phyloP scores from a whole-genome alignment of 176 grass and related monocot species.

The Otatea glauca region DNA sequence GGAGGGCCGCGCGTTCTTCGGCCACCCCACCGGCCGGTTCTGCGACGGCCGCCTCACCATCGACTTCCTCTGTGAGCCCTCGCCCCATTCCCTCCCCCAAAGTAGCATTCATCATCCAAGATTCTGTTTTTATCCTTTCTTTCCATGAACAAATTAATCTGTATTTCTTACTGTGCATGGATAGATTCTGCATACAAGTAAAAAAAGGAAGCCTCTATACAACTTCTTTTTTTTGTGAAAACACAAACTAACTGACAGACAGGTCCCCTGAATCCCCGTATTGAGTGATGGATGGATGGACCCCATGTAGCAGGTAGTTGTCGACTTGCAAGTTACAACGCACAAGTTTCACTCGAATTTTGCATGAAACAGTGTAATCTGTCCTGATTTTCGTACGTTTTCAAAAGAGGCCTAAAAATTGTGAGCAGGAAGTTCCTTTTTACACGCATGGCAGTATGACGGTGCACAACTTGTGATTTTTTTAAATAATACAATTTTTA shows the following conservation, averaged over 20 bases:
- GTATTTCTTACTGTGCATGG: neutral
- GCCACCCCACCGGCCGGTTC: conserved; percentile 69
- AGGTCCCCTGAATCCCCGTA: neutral
- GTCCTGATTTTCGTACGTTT: too few species aligned
- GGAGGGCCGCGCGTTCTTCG: conserved; percentile 77
- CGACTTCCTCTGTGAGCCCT: conserved; percentile 85
- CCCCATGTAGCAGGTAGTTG: neutral
- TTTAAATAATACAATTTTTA: too few species aligned
- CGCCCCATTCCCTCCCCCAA: neutral
- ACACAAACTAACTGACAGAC: neutral
- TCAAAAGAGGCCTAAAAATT: neutral
- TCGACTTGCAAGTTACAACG: neutral
- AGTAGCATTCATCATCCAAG: neutral
- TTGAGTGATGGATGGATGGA: neutral
- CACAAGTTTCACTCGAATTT: neutral
- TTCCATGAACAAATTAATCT: neutral
- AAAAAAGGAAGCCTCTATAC: neutral
- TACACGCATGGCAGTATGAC: neutral
- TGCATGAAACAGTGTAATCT: neutral
- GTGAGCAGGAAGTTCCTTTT: neutral
- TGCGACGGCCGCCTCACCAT: conserved; percentile 88
- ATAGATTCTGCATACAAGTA: neutral
- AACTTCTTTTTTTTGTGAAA: neutral
- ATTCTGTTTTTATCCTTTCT: neutral
- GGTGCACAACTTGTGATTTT: neutral